These are phyloP conservation scores for cucumber (Cucumis sativus) DNA, from an alignment of 306 rosid species.

Conservation along the genomic window Cucumber_9930_V3 NC_026660.2:19896501-19897000, in stretches of 20 bases:
- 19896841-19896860: too few species aligned
- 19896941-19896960: too few species aligned
- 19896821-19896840: too few species aligned
- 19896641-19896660: slow-evolving; percentile 32
- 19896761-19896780: background rate
- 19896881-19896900: too few species aligned
- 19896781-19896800: background rate
- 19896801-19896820: background rate
- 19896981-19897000: too few species aligned
- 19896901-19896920: background rate
- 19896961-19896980: too few species aligned
- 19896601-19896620: slow-evolving; percentile 87
- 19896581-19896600: slow-evolving; percentile 92
- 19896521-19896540: background rate
- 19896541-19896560: background rate
- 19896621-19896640: slow-evolving; percentile 48
- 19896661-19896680: background rate
- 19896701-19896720: background rate
- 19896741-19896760: background rate
- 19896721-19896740: background rate
- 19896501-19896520: background rate
- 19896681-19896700: background rate
- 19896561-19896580: slow-evolving; percentile 63
- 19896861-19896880: too few species aligned
- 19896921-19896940: too few species aligned